Base-by-base conservation (phyloP, 768 basidiomycete genomes). In the Austroboletus eburneus region DNA sequence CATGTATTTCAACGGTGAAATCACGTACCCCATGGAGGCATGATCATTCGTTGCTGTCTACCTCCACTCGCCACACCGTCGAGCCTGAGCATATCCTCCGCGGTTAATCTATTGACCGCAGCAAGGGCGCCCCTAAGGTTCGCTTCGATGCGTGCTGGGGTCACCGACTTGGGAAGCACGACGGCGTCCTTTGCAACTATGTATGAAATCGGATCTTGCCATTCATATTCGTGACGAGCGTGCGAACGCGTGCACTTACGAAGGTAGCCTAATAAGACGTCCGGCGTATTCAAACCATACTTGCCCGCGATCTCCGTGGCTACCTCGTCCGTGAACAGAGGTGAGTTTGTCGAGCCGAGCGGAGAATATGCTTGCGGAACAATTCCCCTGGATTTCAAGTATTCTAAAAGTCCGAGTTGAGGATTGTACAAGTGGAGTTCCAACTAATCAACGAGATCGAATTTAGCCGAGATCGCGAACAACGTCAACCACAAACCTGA, bases 291-390 rank as follows among this genome's bases (percentile, higher is more conserved):
- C 40, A 85, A 62, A 2, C 61, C 64, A 59, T 83, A 71, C 60
- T 80, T 81, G 48, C 68, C 58, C 2, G 86, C 87, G 47, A 91
- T 74, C 53, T 73, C 70, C 4, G 67, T 51, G 8, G 85, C 80
- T 4, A 74, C 70, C 42, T 81, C 77, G 55, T 92, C 87, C 6
- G 59, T 61, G 27, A 91, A 62, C 7, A 91, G 68, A 8, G 85
- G 85, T 2, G 84, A 78, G 55, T 76, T 74, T 10, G 79, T 73
- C 9, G 81, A 85, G 29, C 83, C 88, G 13, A 91, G 78, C 9
- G 91, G 89, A 8, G 86, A 91, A 64, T 87, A 92, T 1, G 90
- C 89, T 62, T 89, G 75, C 0, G 85, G 73, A 41, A 81, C 68
- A 56, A 92, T 91, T 17, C 71, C 72, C 61, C 89, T 81, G 16